Conservation (phyloP, 1,284 basidiomycete genomes). For the Flammula alnicola region DNA sequence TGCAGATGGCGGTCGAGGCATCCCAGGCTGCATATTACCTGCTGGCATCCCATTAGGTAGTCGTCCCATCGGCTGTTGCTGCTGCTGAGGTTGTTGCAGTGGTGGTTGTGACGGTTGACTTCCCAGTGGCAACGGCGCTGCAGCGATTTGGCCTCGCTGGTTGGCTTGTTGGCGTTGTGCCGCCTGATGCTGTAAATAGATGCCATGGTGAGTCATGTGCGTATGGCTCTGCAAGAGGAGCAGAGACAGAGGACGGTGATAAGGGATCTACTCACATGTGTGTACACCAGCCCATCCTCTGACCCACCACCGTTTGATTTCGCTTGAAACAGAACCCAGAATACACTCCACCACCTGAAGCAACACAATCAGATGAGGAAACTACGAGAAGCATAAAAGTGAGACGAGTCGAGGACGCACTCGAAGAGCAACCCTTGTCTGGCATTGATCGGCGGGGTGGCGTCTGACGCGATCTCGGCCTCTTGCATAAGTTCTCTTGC, state of each 20-base stretch:
- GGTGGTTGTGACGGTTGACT: conserved; percentile 21
- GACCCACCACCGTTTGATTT: conserved; percentile 66
- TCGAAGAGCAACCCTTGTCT: conserved; percentile 82
- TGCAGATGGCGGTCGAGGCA: conserved; percentile 19
- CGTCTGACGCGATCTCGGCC: conserved; percentile 62
- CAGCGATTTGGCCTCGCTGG: conserved; percentile 24
- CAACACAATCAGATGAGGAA: conserved; percentile 15
- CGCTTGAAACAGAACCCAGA: conserved; percentile 81
- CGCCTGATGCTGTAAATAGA: conserved; percentile 27
- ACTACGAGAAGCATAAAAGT: conserved; percentile 7
- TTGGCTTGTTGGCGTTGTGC: conserved; percentile 31
- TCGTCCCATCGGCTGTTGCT: conserved; percentile 10
- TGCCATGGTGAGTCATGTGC: conserved; percentile 5
- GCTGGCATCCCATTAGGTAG: conserved; percentile 22
- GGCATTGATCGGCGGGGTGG: conserved; percentile 76
- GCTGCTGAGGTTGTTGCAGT: conserved; percentile 12
- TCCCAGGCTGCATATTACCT: conserved; percentile 9
- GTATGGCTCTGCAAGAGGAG: not conserved
- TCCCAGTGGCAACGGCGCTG: conserved; percentile 9
- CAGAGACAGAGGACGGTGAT: conserved; percentile 7
- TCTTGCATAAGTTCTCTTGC: conserved; percentile 66
- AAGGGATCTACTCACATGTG: conserved; percentile 53
- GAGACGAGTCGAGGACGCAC: conserved; percentile 46
- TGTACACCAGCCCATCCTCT: conserved; percentile 74
- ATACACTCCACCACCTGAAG: conserved; percentile 83